A percentile compares a stretch with the other conserved stretches of the same genome.
Evolutionary conservation across 345 rosid species (phyloP).

Genomic region (rapeseed (Brassica napus)): DNA sequence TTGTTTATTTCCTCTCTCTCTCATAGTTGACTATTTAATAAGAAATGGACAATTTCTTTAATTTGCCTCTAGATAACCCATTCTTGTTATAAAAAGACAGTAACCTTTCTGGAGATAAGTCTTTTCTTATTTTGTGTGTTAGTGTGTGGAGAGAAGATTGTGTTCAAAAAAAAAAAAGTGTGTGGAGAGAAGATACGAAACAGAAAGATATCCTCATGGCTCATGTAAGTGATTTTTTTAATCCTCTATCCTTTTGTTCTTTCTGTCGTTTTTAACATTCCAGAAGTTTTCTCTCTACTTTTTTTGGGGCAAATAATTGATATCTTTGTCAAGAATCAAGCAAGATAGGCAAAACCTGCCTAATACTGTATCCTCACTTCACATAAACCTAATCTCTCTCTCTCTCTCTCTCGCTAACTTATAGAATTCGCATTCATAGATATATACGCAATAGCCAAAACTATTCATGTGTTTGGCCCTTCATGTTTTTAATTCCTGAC

Average conservation of each 20-base stretch:
- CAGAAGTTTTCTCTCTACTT: not conserved
- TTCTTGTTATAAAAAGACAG: constrained; percentile 36
- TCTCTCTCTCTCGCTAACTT: not conserved
- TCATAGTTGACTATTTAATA: constrained; percentile 29
- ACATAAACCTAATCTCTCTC: not conserved
- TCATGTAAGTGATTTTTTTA: constrained; percentile 32
- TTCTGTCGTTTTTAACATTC: constrained; percentile 26
- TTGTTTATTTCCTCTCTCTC: not conserved
- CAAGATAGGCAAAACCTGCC: not conserved
- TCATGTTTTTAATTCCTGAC: not conserved
- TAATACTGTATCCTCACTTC: not conserved
- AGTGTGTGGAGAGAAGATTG: constrained; percentile 16
- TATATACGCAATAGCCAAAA: constrained; percentile 27
- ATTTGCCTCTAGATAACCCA: constrained; percentile 2
- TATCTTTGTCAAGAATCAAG: constrained; percentile 1
- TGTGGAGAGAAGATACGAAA: constrained; percentile 8
- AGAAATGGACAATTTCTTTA: not conserved
- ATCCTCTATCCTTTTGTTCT: constrained; percentile 14
- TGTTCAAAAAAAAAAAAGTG: not conserved
- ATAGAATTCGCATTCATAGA: not conserved
- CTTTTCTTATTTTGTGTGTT: constrained; percentile 40
- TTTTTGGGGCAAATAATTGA: not conserved
- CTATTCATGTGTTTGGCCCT: constrained; percentile 20
- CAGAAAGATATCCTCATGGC: constrained; percentile 32
- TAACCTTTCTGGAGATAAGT: constrained; percentile 28